Evolutionary conservation across 148 eudicot species (phyloP), one percentile per base, ranked within the genome.

Genomic region (Cornus florida): DNA sequence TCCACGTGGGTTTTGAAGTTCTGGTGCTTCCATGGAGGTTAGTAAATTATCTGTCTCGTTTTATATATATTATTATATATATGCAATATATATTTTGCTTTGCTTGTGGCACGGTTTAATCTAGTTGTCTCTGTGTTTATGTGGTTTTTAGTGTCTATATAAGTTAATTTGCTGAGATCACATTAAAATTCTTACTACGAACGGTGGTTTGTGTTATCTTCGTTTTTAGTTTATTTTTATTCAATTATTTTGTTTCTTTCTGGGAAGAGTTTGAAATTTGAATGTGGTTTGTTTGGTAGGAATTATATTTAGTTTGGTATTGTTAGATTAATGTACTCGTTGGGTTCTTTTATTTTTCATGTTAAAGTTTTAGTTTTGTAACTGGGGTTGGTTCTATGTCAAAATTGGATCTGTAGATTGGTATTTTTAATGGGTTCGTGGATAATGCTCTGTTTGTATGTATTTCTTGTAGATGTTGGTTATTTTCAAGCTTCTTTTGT

Each of bases 131-230:
- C n/a, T 72, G 69, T n/a, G 23, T 7, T 72, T 39, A 19, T 20
- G 32, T 22, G 57, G 76, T 38, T 35, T 16, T 16, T 23, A 22
- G 32, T 39, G 77, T 67, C 64, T 22, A 28, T 80, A 41, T 32
- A 14, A 14, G 70, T 62, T 43, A 80, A 75, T 68, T 80, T 80
- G 60, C 8, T 75, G 75, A 67, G 83, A 80, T 80, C 83, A 75
- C 69, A 70, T 38, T 75, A 75, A 67, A 62, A 74, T 80, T 75
- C 31, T 80, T 28, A 5, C 41, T 67, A 16, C 17, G 65, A 62
- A 22, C 35, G 31, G 64, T 43, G 20, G 38, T 28, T 73, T 43
- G 10, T 72, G 20, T 20, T 19, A 10, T 46, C 72, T 43, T 66
- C 12, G 10, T 67, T 53, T 19, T 4, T 46, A 19, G 17, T 46